Conservation (phyloP, 768 basidiomycete genomes). For the Pleurotus eryngii region DNA sequence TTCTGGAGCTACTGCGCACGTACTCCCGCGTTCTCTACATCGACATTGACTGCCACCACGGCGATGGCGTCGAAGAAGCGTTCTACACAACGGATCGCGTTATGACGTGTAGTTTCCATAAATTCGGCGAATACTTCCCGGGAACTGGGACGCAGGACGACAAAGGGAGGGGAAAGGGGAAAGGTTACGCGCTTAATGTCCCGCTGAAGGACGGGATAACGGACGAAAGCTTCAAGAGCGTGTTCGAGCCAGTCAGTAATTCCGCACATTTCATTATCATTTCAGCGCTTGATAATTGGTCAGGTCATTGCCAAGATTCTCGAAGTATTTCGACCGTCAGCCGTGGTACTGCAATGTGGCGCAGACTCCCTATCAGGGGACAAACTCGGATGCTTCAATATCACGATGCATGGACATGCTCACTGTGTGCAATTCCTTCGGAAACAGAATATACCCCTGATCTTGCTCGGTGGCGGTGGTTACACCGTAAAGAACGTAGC, state of each 20-base stretch:
- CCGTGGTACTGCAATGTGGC: conserved; percentile 95
- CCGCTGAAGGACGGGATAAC: conserved; percentile 93
- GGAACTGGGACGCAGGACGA: conserved; percentile 68
- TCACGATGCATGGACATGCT: conserved; percentile 97
- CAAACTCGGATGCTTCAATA: conserved; percentile 91
- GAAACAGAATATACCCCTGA: conserved; percentile 90
- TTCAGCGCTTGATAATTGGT: background rate
- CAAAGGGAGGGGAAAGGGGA: conserved; percentile 85
- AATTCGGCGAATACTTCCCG: conserved; percentile 98
- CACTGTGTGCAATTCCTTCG: conserved; percentile 98
- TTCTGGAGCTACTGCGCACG: conserved; percentile 89
- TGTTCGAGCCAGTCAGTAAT: conserved; percentile 86
- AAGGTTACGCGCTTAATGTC: conserved; percentile 92
- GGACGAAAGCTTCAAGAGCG: conserved; percentile 90
- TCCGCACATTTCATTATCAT: too few species aligned
- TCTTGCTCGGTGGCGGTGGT: conserved; percentile 94
- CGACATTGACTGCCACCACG: conserved; percentile 98
- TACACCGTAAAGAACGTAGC: conserved; percentile 99
- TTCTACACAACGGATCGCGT: conserved; percentile 99
- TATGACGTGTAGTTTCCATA: conserved; percentile 98
- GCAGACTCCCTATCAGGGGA: conserved; percentile 97
- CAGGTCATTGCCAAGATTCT: conserved; percentile 90
- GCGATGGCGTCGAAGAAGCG: conserved; percentile 98
- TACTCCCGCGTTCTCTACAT: conserved; percentile 98
- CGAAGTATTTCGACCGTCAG: conserved; percentile 91